Evolutionary conservation across 2,329 filamentous ascomycete species (phyloP).

Genomic region (Metarhizium album): DNA sequence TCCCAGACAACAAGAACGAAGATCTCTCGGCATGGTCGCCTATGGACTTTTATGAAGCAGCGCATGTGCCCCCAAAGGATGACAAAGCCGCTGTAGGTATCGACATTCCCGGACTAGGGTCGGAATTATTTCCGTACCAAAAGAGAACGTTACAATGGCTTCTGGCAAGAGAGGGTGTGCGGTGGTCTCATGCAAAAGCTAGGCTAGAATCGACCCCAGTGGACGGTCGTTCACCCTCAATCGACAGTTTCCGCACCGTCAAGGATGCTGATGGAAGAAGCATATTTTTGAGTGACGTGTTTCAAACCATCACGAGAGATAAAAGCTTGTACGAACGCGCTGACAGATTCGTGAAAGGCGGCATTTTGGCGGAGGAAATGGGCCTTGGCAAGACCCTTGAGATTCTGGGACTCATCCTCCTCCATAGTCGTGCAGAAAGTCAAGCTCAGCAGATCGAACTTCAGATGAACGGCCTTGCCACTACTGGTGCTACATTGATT

Average conservation of each 20-base stretch:
- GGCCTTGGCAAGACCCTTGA: slow-evolving; percentile 74
- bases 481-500: slow-evolving; percentile 49
- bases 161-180: slow-evolving; percentile 51
- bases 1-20: slow-evolving; percentile 11
- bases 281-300: slow-evolving; percentile 52
- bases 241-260: slow-evolving; percentile 21
- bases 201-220: slow-evolving; percentile 11
- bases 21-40: slow-evolving; percentile 27
- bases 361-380: slow-evolving; percentile 73
- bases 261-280: slow-evolving; percentile 21
- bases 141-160: slow-evolving; percentile 61
- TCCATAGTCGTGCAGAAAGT: slow-evolving; percentile 33
- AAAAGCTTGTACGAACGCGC: slow-evolving; percentile 29
- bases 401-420: slow-evolving; percentile 56
- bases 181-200: slow-evolving; percentile 25
- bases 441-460: slow-evolving; percentile 9
- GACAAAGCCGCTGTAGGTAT: slow-evolving; percentile 28
- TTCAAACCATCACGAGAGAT: slow-evolving; percentile 47
- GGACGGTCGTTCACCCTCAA: background rate
- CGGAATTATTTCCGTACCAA: slow-evolving; percentile 61
- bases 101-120: slow-evolving; percentile 31
- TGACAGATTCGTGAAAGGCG: slow-evolving; percentile 38
- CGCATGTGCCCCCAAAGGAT: slow-evolving; percentile 46
- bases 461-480: slow-evolving; percentile 33
- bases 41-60: slow-evolving; percentile 57